phyloP scores from a whole-genome alignment of 2,329 filamentous ascomycete species.

The Aspergillus ruber region DNA sequence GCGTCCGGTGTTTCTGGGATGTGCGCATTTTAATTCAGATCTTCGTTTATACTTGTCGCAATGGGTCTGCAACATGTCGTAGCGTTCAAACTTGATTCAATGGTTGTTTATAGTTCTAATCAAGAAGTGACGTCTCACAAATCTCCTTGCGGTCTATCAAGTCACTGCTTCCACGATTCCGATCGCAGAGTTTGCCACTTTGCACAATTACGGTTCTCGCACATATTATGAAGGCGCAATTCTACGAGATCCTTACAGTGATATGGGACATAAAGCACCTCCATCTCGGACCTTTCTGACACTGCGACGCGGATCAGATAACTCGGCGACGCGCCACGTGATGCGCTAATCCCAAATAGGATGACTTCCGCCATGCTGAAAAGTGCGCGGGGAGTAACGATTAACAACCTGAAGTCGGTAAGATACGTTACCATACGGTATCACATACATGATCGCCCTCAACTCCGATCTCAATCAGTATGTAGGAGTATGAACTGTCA shows the following conservation, averaged over 20 bases:
- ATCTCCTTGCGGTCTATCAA: background rate
- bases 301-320: constrained; percentile 7
- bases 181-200: background rate
- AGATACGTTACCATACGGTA: constrained; percentile 1
- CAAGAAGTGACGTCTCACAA: background rate
- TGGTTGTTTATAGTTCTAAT: background rate
- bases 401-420: background rate
- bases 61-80: background rate
- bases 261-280: too few relatives aligned
- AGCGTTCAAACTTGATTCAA: background rate
- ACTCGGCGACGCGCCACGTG: constrained; percentile 17
- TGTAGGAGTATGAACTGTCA: background rate
- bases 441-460: background rate
- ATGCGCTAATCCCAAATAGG: constrained; percentile 13
- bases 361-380: constrained; percentile 17
- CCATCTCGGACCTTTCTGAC: too few relatives aligned
- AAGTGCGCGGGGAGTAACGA: constrained; percentile 15
- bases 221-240: too few relatives aligned
- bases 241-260: too few relatives aligned
- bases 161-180: background rate
- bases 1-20: constrained; percentile 21
- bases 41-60: background rate
- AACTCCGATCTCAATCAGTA: constrained; percentile 1
- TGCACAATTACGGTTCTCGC: background rate
- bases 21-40: background rate